These are phyloP conservation scores for Trametes sp. DNA, from an alignment of 1,284 basidiomycete species.

Conservation along the genomic window DNA sequence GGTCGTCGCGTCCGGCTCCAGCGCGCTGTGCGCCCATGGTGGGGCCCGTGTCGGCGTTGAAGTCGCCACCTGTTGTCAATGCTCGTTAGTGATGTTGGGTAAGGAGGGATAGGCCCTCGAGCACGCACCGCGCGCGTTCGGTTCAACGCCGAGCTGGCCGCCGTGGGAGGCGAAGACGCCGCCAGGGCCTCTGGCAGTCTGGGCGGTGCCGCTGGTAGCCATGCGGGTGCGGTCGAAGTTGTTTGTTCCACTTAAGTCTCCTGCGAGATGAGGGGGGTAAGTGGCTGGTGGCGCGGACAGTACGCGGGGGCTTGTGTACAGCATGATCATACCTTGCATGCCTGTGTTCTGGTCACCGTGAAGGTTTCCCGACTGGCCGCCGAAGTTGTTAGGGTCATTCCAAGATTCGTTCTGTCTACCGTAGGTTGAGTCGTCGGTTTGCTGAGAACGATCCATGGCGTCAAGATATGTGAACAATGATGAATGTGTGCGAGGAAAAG, in stretches of 20 bases:
- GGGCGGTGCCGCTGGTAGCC: not conserved
- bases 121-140: not conserved
- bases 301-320: not conserved
- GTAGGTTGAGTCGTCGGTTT: not conserved
- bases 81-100: not conserved
- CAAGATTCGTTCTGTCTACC: not conserved
- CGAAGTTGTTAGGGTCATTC: not conserved
- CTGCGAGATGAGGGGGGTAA: not conserved
- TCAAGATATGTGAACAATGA: too few species aligned
- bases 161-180: conserved; percentile 10
- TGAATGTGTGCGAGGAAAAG: too few species aligned
- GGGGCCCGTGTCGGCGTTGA: conserved; percentile 1
- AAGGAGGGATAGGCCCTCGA: not conserved
- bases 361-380: not conserved
- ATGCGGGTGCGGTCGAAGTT: conserved; percentile 3
- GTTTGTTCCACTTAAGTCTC: not conserved
- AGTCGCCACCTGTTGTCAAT: not conserved
- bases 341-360: not conserved
- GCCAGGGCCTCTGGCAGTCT: not conserved
- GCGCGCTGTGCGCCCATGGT: conserved; percentile 1
- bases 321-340: not conserved
- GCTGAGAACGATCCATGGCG: not conserved
- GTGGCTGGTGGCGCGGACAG: not conserved
- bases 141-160: conserved; percentile 7
- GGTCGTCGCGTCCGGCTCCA: not conserved